Conservation (phyloP, 208 protist genomes). For the Trichomonas gallinae region DNA sequence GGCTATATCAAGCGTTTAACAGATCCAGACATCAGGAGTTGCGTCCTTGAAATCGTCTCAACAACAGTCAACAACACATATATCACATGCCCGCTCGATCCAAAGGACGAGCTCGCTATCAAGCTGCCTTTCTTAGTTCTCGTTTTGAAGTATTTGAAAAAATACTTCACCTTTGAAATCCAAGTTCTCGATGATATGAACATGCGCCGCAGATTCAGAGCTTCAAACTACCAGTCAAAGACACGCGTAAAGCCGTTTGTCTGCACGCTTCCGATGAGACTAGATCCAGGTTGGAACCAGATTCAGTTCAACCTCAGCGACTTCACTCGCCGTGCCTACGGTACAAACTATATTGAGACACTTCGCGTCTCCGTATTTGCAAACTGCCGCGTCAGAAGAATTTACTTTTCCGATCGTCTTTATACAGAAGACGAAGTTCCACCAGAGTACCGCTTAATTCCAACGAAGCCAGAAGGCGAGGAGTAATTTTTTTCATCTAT, state of each 20-base stretch:
- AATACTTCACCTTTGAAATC: constrained; percentile 98
- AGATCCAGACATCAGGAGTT: too few relatives aligned
- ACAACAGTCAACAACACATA: too few relatives aligned
- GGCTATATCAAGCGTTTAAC: too few relatives aligned
- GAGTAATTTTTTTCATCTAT: too few relatives aligned
- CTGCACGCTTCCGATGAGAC: constrained; percentile 95
- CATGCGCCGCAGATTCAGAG: constrained; percentile 84
- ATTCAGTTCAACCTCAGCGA: constrained; percentile 99
- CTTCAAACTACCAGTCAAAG: constrained; percentile 89
- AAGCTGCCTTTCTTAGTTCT: constrained; percentile 98
- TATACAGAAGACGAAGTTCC: constrained; percentile 95
- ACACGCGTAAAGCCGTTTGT: too few relatives aligned
- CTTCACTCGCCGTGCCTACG: too few relatives aligned
- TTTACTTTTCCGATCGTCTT: too few relatives aligned
- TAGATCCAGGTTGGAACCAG: constrained; percentile 97
- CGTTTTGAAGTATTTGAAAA: constrained; percentile 93
- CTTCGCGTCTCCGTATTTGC: too few relatives aligned
- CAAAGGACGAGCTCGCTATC: constrained; percentile 90
- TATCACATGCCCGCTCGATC: constrained; percentile 84
- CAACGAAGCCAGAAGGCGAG: too few relatives aligned
- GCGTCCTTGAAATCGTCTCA: too few relatives aligned
- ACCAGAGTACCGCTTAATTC: constrained; percentile 93
- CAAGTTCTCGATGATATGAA: constrained; percentile 95
- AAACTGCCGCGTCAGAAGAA: constrained; percentile 89
- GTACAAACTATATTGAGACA: too few relatives aligned